Evolutionary conservation across 495 filamentous ascomycete genomes (phyloP).

Genomic region (Arthonia radiata): DNA sequence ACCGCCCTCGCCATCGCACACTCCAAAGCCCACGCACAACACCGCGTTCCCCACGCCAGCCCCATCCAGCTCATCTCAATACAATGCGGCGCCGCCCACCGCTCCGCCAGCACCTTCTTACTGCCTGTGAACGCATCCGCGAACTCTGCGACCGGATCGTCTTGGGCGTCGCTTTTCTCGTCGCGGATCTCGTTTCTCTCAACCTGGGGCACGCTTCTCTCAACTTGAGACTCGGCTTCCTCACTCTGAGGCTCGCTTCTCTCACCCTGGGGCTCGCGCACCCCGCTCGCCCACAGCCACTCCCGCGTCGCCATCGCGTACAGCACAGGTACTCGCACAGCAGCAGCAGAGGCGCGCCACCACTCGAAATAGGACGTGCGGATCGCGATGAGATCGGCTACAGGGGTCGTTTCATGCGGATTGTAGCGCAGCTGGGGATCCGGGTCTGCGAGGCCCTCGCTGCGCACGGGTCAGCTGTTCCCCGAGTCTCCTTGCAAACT

Average conservation of each 20-base stretch:
- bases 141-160: conserved; percentile 6
- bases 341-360: too few relatives aligned
- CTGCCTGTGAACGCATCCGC: conserved; percentile 9
- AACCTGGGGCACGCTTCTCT: conserved; percentile 9
- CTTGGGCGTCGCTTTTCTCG: conserved; percentile 5
- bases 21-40: conserved; percentile 14
- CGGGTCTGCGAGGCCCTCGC: too few relatives aligned
- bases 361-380: too few relatives aligned
- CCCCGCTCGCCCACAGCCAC: conserved; percentile 2
- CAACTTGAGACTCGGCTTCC: conserved; percentile 7
- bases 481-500: too few relatives aligned
- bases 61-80: conserved; percentile 14
- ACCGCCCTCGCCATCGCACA: too few relatives aligned
- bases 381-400: too few relatives aligned
- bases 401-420: too few relatives aligned
- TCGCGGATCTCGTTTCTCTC: conserved; percentile 9
- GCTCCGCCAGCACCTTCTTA: conserved; percentile 9
- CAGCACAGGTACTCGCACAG: too few relatives aligned
- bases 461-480: too few relatives aligned
- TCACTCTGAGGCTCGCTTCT: conserved; percentile 11
- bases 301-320: too few relatives aligned
- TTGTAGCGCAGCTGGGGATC: too few relatives aligned
- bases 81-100: conserved; percentile 11
- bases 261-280: conserved; percentile 5
- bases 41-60: conserved; percentile 14